Percentiles rank a stretch among this genome's conserved stretches.
Evolutionary conservation across 257 asterid species (phyloP).

Genomic region (Penstemon newberryi): DNA sequence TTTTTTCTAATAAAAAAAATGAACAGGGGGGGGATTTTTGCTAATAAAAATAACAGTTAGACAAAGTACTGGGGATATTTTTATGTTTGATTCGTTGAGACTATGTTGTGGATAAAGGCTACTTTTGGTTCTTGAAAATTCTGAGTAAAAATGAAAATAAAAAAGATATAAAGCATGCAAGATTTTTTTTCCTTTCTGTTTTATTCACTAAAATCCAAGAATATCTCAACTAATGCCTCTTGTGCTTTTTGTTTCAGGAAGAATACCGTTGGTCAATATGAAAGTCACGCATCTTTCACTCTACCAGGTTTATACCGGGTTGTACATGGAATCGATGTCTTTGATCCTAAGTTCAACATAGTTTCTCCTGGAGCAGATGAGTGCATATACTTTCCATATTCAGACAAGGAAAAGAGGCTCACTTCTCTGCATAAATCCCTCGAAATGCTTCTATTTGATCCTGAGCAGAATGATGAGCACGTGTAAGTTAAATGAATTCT

Average conservation of each 20-base stretch:
- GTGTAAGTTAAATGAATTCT: conserved; percentile 51
- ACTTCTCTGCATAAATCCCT: conserved; percentile 73
- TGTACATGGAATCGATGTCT: conserved; percentile 96
- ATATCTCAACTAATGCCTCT: not conserved
- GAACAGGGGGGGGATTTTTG: too few relatives aligned
- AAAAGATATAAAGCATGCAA: too few relatives aligned
- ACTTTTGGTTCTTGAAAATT: too few relatives aligned
- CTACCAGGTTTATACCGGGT: conserved; percentile 90
- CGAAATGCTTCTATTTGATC: conserved; percentile 71
- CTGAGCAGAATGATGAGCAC: conserved; percentile 79
- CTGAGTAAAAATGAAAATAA: too few relatives aligned
- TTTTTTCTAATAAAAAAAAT: too few relatives aligned
- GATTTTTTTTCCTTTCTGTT: too few relatives aligned
- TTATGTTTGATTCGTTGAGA: too few relatives aligned
- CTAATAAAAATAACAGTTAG: too few relatives aligned
- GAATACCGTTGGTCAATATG: conserved; percentile 92
- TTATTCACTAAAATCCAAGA: not conserved
- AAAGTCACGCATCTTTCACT: conserved; percentile 85
- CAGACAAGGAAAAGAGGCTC: conserved; percentile 65
- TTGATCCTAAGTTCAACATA: conserved; percentile 96
- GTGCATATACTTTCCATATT: conserved; percentile 74
- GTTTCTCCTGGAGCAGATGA: conserved; percentile 99
- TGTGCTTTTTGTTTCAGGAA: conserved; percentile 53
- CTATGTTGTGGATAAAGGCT: too few relatives aligned
- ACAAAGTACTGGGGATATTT: too few relatives aligned